Evolutionary conservation across 768 basidiomycete species (phyloP).

Genomic region (Fibroporia radiculosa): DNA sequence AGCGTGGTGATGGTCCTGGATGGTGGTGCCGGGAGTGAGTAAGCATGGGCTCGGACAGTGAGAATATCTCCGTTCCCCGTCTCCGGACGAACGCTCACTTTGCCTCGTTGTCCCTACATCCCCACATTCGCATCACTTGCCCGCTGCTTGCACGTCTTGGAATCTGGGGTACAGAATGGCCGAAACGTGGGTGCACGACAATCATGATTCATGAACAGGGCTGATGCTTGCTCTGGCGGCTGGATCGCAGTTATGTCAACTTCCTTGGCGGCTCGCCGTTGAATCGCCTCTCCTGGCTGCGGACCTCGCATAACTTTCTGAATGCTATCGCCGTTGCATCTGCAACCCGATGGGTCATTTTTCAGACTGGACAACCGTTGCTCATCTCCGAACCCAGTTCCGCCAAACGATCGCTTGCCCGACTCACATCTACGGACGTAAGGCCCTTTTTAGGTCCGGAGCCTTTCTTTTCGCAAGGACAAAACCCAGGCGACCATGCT

Average conservation of each 20-base stretch:
- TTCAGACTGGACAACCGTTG: constrained; percentile 68
- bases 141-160: no score
- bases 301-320: constrained; percentile 67
- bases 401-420: constrained; percentile 35
- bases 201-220: constrained; percentile 6
- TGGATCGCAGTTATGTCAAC: constrained; percentile 32
- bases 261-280: constrained; percentile 60
- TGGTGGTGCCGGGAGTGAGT: no score
- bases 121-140: no score
- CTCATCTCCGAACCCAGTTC: constrained; percentile 29
- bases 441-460: constrained; percentile 54
- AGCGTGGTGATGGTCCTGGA: no score
- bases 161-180: no score
- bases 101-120: no score
- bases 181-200: constrained; percentile 7
- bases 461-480: constrained; percentile 67
- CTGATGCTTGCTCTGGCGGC: constrained; percentile 2
- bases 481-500: constrained; percentile 30
- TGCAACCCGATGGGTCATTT: constrained; percentile 69
- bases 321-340: constrained; percentile 57
- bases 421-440: constrained; percentile 56
- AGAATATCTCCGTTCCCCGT: no score
- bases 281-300: constrained; percentile 78
- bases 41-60: no score
- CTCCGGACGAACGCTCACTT: no score